Conservation (phyloP, 179 eudicot genomes). For the Silene noctiflora region DNA sequence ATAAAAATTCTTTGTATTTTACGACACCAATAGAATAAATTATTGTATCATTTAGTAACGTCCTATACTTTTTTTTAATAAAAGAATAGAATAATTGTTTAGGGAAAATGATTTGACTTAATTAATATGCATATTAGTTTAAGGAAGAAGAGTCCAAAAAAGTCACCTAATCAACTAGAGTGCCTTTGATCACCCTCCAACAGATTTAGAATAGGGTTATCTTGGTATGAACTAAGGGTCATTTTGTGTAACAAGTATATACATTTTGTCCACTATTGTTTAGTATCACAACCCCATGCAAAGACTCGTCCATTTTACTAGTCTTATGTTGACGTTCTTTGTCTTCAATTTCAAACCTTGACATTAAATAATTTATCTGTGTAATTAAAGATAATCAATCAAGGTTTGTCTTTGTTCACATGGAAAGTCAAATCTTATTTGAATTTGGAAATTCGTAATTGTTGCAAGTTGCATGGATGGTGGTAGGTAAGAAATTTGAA, state of each 20-base stretch:
- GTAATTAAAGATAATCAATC: neutral
- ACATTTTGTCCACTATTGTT: neutral
- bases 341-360: conserved; percentile 24
- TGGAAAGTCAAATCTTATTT: conserved; percentile 16
- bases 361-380: neutral
- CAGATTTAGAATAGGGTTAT: conserved; percentile 18
- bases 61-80: too few relatives aligned
- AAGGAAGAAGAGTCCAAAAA: conserved; percentile 5
- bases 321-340: conserved; percentile 16
- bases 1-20: too few relatives aligned
- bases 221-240: neutral
- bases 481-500: too few relatives aligned
- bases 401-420: neutral
- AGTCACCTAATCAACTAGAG: conserved; percentile 13
- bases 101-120: too few relatives aligned
- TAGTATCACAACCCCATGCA: neutral
- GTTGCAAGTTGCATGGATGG: too few relatives aligned
- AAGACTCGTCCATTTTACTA: neutral
- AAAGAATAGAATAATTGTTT: too few relatives aligned
- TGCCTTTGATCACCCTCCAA: neutral
- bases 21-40: too few relatives aligned
- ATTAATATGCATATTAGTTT: neutral
- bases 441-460: neutral
- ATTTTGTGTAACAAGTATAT: too few relatives aligned
- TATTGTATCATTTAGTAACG: too few relatives aligned